Conservation (phyloP, 495 filamentous ascomycete genomes). For the Aspergillus taichungensis region DNA sequence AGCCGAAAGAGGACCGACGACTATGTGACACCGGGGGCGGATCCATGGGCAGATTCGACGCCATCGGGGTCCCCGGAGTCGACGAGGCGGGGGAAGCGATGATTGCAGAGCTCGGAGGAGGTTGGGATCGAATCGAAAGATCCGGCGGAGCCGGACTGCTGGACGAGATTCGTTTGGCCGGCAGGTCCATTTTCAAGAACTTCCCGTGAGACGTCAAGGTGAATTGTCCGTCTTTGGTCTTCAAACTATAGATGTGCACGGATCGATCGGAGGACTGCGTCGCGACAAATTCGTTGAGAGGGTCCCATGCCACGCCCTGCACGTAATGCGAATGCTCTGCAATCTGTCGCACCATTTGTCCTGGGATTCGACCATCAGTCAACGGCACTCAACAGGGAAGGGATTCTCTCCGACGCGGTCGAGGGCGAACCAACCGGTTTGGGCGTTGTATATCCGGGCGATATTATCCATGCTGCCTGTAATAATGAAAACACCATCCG, state of each 20-base stretch:
- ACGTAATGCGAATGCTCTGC: slow-evolving; percentile 99
- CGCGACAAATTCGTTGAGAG: slow-evolving; percentile 93
- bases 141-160: slow-evolving; percentile 92
- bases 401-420: neutral
- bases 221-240: slow-evolving; percentile 94
- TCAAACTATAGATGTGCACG: slow-evolving; percentile 92
- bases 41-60: slow-evolving; percentile 90
- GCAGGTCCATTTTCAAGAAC: slow-evolving; percentile 81
- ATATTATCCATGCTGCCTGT: slow-evolving; percentile 99
- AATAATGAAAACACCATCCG: slow-evolving; percentile 92
- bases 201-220: slow-evolving; percentile 71
- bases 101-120: slow-evolving; percentile 48
- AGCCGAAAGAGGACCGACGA: slow-evolving; percentile 89
- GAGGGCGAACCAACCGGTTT: slow-evolving; percentile 57
- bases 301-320: slow-evolving; percentile 98
- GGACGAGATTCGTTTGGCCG: slow-evolving; percentile 78
- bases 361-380: slow-evolving; percentile 35
- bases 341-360: slow-evolving; percentile 87
- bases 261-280: slow-evolving; percentile 98
- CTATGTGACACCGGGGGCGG: slow-evolving; percentile 88
- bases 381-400: neutral
- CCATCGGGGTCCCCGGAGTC: slow-evolving; percentile 89
- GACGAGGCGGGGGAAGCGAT: slow-evolving; percentile 81
- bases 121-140: slow-evolving; percentile 45
- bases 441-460: slow-evolving; percentile 91